Evolutionary conservation across 2,329 filamentous ascomycete species (phyloP).

Genomic region (Penicillium griseofulvum): DNA sequence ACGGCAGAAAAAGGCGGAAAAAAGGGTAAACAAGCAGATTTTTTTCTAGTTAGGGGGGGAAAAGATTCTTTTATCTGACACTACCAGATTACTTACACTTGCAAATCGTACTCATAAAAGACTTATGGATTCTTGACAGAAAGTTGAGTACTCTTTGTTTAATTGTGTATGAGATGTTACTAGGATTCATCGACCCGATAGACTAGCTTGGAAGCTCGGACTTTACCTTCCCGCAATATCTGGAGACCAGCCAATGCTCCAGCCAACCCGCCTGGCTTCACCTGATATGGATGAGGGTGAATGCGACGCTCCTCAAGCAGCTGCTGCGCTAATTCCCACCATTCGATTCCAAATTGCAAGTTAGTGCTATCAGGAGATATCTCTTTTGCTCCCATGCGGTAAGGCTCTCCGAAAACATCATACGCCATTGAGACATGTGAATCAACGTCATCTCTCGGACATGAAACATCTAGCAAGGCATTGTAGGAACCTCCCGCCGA

Average conservation of each 20-base stretch:
- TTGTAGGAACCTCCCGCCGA: slow-evolving; percentile 20
- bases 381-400: slow-evolving; percentile 12
- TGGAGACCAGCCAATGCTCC: slow-evolving; percentile 19
- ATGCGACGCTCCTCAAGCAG: slow-evolving; percentile 17
- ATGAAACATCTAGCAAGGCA: slow-evolving; percentile 17
- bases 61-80: too few species aligned
- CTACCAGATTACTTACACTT: too few species aligned
- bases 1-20: too few species aligned
- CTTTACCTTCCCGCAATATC: slow-evolving; percentile 18
- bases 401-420: slow-evolving; percentile 19
- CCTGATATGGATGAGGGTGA: slow-evolving; percentile 16
- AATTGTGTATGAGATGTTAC: not conserved
- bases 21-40: too few species aligned
- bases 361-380: slow-evolving; percentile 7
- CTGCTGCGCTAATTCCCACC: slow-evolving; percentile 10
- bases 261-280: slow-evolving; percentile 16
- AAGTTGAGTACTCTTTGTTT: not conserved
- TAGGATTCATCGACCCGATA: slow-evolving; percentile 14
- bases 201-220: slow-evolving; percentile 23
- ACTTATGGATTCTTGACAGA: not conserved
- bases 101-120: not conserved
- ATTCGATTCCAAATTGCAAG: slow-evolving; percentile 16
- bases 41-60: too few species aligned
- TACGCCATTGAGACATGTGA: slow-evolving; percentile 22
- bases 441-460: slow-evolving; percentile 19